These are phyloP conservation scores for Zymoseptoria brevis DNA, from an alignment of 2,329 filamentous ascomycete genomes.

Conservation along the genomic window DNA sequence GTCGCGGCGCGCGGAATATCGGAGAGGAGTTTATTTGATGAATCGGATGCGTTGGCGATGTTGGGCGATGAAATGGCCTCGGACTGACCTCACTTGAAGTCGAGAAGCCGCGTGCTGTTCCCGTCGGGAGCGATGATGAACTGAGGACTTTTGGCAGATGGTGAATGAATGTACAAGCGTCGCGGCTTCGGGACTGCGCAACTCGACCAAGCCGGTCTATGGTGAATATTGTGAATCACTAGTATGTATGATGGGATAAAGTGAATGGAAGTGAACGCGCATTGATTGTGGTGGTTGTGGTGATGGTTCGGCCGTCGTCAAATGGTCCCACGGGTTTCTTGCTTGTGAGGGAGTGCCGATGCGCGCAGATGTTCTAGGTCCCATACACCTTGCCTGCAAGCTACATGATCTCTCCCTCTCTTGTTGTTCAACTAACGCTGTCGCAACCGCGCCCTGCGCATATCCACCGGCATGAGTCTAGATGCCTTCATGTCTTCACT, in stretches of 20 bases:
- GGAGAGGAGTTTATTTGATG: not conserved
- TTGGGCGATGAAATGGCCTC: not conserved
- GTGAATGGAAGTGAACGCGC: not conserved
- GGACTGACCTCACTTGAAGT: not conserved
- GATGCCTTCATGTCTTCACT: conserved; percentile 43
- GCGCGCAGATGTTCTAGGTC: not conserved
- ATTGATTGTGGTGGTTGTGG: not conserved
- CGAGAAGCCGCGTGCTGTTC: not conserved
- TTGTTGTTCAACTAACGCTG: not conserved
- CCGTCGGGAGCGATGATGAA: not conserved
- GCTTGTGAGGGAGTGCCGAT: not conserved
- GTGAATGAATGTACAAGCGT: not conserved
- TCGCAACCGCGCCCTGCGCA: not conserved
- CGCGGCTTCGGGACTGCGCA: not conserved
- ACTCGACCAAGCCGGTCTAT: not conserved
- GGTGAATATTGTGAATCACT: not conserved
- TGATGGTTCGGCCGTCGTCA: not conserved
- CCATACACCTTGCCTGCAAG: not conserved
- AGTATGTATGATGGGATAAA: not conserved
- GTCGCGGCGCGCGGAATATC: conserved; percentile 1
- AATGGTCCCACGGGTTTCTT: not conserved
- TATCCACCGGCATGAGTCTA: not conserved
- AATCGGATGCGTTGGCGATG: not conserved
- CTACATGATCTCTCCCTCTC: not conserved
- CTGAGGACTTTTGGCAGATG: not conserved